phyloP scores from a whole-genome alignment of 1,139 yeast genomes.

The Magnusiomyces magnusii region DNA sequence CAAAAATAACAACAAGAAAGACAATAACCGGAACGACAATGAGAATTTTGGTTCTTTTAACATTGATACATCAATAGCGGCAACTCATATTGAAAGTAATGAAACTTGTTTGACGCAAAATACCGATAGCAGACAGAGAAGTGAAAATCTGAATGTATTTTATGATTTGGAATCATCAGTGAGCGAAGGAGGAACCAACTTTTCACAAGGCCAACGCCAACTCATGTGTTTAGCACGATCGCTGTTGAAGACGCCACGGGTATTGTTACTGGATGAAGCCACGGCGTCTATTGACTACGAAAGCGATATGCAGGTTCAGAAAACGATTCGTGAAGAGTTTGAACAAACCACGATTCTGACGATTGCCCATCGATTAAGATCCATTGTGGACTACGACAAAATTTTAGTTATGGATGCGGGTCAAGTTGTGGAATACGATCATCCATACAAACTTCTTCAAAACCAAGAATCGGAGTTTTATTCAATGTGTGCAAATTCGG shows the following conservation, averaged over 20 bases:
- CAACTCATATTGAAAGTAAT: no score
- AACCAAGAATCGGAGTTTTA: slow-evolving; percentile 61
- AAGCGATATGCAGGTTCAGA: slow-evolving; percentile 85
- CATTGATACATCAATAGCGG: slow-evolving; percentile 30
- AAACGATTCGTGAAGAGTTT: slow-evolving; percentile 84
- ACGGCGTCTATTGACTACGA: slow-evolving; percentile 94
- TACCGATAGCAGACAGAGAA: no score
- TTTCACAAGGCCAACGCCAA: slow-evolving; percentile 96
- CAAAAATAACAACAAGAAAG: no score
- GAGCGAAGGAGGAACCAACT: slow-evolving; percentile 82
- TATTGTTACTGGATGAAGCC: slow-evolving; percentile 87
- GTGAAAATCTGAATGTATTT: slow-evolving; percentile 75
- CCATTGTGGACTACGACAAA: slow-evolving; percentile 90
- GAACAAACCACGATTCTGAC: slow-evolving; percentile 76
- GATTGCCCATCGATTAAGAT: slow-evolving; percentile 90
- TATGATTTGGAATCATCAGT: slow-evolving; percentile 60
- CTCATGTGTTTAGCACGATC: slow-evolving; percentile 90
- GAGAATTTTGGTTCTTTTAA: not conserved
- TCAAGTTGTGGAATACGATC: slow-evolving; percentile 80
- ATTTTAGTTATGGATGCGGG: slow-evolving; percentile 96
- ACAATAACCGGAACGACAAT: no score
- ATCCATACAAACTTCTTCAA: slow-evolving; percentile 67
- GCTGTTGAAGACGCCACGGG: slow-evolving; percentile 73
- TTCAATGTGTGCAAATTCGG: slow-evolving; percentile 89
- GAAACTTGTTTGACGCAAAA: no score